A percentile compares a stretch with the other conserved stretches of the same genome.
Evolutionary conservation across 768 basidiomycete genomes (phyloP).

Genomic region (Tricholoma sp.): DNA sequence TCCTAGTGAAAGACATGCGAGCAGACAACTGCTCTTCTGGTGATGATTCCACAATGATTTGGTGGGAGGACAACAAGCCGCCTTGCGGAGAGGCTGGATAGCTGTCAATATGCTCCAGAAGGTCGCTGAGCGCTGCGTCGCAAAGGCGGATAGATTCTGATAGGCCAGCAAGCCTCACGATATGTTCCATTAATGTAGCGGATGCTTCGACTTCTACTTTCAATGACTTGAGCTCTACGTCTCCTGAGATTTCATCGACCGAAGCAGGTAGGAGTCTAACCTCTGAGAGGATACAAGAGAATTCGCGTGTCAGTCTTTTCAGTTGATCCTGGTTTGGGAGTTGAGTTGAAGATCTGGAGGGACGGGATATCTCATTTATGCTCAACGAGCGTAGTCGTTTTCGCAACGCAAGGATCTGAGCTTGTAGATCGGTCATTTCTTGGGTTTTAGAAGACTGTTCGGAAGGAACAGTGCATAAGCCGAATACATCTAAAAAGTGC

Average conservation of each 20-base stretch:
- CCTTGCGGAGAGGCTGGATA: constrained; percentile 60
- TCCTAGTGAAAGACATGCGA: constrained; percentile 60
- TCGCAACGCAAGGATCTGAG: constrained; percentile 47
- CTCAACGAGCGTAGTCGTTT: constrained; percentile 57
- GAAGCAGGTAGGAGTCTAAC: constrained; percentile 41
- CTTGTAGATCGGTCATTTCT: constrained; percentile 41
- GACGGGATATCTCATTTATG: constrained; percentile 49
- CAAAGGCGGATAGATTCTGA: constrained; percentile 45
- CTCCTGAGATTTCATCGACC: constrained; percentile 34
- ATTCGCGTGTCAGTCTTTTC: constrained; percentile 39
- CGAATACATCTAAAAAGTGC: constrained; percentile 52
- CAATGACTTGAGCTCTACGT: constrained; percentile 60
- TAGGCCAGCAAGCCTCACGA: constrained; percentile 54
- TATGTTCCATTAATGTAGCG: constrained; percentile 40
- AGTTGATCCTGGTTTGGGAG: constrained; percentile 51
- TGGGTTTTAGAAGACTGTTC: constrained; percentile 27
- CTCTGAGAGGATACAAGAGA: constrained; percentile 41
- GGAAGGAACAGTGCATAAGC: constrained; percentile 33
- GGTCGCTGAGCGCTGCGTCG: constrained; percentile 76
- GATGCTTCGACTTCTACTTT: constrained; percentile 53
- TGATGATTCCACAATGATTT: constrained; percentile 32
- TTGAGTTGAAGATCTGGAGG: constrained; percentile 33
- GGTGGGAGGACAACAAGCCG: constrained; percentile 46
- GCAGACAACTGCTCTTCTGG: constrained; percentile 66
- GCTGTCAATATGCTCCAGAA: constrained; percentile 82